Evolutionary conservation across 2,329 filamentous ascomycete species (phyloP).

Genomic region (Monosporascus sp.): DNA sequence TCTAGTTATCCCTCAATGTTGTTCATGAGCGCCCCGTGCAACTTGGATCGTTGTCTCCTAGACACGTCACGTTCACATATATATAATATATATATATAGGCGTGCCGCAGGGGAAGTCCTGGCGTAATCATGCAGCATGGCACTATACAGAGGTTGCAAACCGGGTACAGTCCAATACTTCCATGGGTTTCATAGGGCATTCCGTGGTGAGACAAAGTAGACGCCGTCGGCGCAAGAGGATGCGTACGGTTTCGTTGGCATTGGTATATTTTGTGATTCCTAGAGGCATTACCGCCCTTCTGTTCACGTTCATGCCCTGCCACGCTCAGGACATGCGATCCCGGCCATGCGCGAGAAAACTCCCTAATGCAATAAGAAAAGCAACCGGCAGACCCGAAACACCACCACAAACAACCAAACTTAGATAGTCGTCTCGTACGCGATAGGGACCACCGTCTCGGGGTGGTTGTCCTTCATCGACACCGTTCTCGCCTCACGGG

Average conservation of each 20-base stretch:
- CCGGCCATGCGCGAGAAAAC: constrained; percentile 21
- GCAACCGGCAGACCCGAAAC: constrained; percentile 27
- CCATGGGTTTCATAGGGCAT: too few relatives aligned
- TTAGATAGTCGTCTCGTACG: constrained; percentile 99
- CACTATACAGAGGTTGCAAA: too few relatives aligned
- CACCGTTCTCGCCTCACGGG: constrained; percentile 76
- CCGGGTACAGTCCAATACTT: too few relatives aligned
- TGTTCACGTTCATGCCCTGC: not conserved
- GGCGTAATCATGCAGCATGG: too few relatives aligned
- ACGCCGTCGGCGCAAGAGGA: too few relatives aligned
- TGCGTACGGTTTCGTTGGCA: not conserved
- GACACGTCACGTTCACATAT: too few relatives aligned
- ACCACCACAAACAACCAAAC: constrained; percentile 16
- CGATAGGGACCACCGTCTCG: constrained; percentile 84
- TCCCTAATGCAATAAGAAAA: constrained; percentile 26
- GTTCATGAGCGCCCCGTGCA: too few relatives aligned
- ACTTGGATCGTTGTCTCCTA: too few relatives aligned
- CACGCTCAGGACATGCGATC: not conserved
- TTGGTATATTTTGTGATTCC: constrained; percentile 1
- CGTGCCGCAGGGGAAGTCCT: too few relatives aligned
- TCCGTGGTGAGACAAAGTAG: too few relatives aligned
- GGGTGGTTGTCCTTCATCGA: constrained; percentile 76
- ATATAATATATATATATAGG: too few relatives aligned
- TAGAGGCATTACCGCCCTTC: not conserved
- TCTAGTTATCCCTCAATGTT: too few relatives aligned